Conservation (phyloP, 495 filamentous ascomycete species). For the Penicillium lividum region DNA sequence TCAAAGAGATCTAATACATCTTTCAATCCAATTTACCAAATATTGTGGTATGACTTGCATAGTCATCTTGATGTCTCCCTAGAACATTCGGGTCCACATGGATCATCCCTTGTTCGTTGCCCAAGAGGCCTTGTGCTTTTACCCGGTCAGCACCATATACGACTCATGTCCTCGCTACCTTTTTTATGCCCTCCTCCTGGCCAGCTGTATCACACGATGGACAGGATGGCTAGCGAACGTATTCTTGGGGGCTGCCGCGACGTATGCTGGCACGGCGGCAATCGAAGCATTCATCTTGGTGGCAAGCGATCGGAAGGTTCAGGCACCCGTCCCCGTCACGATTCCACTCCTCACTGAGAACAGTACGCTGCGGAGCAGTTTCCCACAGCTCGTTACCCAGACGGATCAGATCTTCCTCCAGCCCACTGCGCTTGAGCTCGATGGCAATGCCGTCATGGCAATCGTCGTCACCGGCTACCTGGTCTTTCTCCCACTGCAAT, state of each 20-base stretch:
- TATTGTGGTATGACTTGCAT: background rate
- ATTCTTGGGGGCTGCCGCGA: constrained; percentile 35
- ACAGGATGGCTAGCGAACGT: constrained; percentile 37
- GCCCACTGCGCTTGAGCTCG: constrained; percentile 34
- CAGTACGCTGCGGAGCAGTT: constrained; percentile 18
- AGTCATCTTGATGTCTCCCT: background rate
- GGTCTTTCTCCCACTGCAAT: constrained; percentile 38
- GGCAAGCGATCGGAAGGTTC: constrained; percentile 15
- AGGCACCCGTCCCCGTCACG: constrained; percentile 19
- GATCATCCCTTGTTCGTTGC: constrained; percentile 32
- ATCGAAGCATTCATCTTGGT: constrained; percentile 39
- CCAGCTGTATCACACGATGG: constrained; percentile 34
- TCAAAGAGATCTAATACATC: no score
- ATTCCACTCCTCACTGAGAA: constrained; percentile 29
- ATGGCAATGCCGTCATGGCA: constrained; percentile 37
- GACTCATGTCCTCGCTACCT: constrained; percentile 39
- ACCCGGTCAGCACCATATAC: constrained; percentile 41
- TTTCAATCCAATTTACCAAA: no score
- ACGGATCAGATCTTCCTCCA: constrained; percentile 20
- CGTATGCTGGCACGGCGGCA: constrained; percentile 38
- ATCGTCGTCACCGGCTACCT: constrained; percentile 42
- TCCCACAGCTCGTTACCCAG: constrained; percentile 29
- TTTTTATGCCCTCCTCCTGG: constrained; percentile 35
- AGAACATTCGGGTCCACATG: background rate
- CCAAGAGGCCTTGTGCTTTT: constrained; percentile 34